These are phyloP conservation scores for Fonsecaea monophora DNA, from an alignment of 2,329 filamentous ascomycete species.

Conservation along the genomic window DNA sequence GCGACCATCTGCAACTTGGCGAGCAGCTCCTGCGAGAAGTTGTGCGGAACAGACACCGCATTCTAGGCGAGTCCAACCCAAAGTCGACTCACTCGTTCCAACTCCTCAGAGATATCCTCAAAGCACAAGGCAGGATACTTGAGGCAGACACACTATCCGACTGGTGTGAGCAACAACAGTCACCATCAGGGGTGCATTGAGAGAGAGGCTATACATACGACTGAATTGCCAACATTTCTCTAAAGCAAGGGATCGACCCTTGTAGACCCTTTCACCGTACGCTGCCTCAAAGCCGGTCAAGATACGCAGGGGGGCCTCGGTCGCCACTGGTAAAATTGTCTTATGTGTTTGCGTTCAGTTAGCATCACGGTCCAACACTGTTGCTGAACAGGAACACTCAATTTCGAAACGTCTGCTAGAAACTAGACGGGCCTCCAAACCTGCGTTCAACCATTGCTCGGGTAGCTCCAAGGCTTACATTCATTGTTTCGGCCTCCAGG, in stretches of 20 bases:
- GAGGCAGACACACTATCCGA: constrained; percentile 25
- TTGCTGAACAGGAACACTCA: neutral
- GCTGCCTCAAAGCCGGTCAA: neutral
- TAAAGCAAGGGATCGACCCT: constrained; percentile 12
- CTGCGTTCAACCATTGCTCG: neutral
- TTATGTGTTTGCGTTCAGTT: neutral
- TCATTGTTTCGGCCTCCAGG: constrained; percentile 5
- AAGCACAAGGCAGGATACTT: constrained; percentile 19
- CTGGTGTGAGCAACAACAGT: constrained; percentile 27
- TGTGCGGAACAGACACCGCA: constrained; percentile 24
- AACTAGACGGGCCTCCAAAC: neutral
- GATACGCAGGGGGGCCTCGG: constrained; percentile 11
- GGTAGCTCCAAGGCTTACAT: neutral
- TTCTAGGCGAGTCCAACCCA: constrained; percentile 27
- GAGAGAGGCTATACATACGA: constrained; percentile 10
- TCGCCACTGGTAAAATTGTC: constrained; percentile 1
- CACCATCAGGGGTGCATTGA: constrained; percentile 3
- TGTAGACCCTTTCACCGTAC: neutral
- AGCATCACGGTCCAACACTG: neutral
- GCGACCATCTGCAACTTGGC: constrained; percentile 18
- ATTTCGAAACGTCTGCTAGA: neutral
- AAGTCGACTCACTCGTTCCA: constrained; percentile 28
- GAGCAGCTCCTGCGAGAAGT: constrained; percentile 32
- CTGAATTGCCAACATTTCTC: constrained; percentile 1
- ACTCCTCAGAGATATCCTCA: constrained; percentile 25